phyloP scores from a whole-genome alignment of 768 basidiomycete species.

The Rhodotorula graminis region DNA sequence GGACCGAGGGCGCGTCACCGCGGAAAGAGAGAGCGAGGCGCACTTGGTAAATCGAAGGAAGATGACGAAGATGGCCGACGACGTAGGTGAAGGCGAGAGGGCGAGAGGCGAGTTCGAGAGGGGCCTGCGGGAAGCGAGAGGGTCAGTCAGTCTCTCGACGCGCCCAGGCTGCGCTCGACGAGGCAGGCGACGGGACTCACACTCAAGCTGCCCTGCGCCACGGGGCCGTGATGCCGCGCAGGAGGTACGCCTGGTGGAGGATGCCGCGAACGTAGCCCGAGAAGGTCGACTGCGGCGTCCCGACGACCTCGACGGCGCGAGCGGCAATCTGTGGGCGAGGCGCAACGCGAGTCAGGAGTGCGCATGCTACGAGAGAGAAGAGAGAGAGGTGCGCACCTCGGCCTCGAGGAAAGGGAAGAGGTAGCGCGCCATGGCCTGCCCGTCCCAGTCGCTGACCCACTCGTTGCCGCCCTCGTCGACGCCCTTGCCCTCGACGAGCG shows the following conservation, averaged over 20 bases:
- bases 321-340: slow-evolving; percentile 6
- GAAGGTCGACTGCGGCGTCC: slow-evolving; percentile 19
- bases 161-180: no score
- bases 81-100: no score
- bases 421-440: slow-evolving; percentile 1
- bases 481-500: background rate
- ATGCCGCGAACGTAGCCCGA: background rate
- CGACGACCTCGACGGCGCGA: slow-evolving; percentile 12
- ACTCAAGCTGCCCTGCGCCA: background rate
- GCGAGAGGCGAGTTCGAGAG: no score
- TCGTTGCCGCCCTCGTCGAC: background rate
- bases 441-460: slow-evolving; percentile 29
- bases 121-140: no score
- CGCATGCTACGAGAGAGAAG: no score
- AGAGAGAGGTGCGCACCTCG: slow-evolving; percentile 6
- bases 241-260: slow-evolving; percentile 16
- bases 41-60: no score
- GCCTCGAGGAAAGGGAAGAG: slow-evolving; percentile 30
- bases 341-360: background rate
- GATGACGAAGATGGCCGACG: no score
- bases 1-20: no score
- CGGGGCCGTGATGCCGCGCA: background rate
- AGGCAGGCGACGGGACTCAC: background rate
- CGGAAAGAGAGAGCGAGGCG: no score
- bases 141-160: no score